Conservation (phyloP, 2,329 filamentous ascomycete genomes). For the Penicillium thymicola region DNA sequence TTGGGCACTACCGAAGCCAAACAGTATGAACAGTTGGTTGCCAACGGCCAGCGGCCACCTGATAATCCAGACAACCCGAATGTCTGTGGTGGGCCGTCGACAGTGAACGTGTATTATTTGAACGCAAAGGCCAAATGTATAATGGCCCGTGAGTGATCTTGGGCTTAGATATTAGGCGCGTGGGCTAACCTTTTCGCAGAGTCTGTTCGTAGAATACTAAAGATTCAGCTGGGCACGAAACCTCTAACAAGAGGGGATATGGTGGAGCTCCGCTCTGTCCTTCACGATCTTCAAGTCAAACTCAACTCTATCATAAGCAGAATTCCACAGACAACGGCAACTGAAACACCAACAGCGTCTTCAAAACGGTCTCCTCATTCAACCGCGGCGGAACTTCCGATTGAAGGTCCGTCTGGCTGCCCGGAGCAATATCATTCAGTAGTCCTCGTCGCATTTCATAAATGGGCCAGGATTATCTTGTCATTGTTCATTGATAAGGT, state of each 20-base stretch:
- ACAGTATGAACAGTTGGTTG: slow-evolving; percentile 29
- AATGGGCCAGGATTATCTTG: slow-evolving; percentile 47
- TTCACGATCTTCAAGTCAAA: slow-evolving; percentile 41
- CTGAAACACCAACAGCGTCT: slow-evolving; percentile 16
- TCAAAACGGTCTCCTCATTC: slow-evolving; percentile 20
- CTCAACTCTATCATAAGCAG: slow-evolving; percentile 43
- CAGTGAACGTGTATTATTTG: slow-evolving; percentile 45
- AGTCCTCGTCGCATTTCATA: slow-evolving; percentile 46
- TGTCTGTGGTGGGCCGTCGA: slow-evolving; percentile 39
- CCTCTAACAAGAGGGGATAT: slow-evolving; percentile 44
- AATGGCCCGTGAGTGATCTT: slow-evolving; percentile 41
- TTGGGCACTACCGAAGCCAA: slow-evolving; percentile 41
- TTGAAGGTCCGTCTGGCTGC: slow-evolving; percentile 36
- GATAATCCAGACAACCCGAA: slow-evolving; percentile 43
- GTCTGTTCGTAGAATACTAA: slow-evolving; percentile 43
- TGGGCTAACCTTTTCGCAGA: slow-evolving; percentile 22
- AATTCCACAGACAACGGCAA: slow-evolving; percentile 36
- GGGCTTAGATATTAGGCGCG: neutral
- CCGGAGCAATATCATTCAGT: slow-evolving; percentile 44
- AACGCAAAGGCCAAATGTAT: slow-evolving; percentile 45
- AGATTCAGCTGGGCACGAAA: slow-evolving; percentile 45
- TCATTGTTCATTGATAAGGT: slow-evolving; percentile 47
- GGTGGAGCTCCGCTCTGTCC: slow-evolving; percentile 42
- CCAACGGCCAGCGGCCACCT: slow-evolving; percentile 29
- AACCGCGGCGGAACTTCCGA: slow-evolving; percentile 32